phyloP scores from a whole-genome alignment of 129 eudicot species.

The Apium graveolens region DNA sequence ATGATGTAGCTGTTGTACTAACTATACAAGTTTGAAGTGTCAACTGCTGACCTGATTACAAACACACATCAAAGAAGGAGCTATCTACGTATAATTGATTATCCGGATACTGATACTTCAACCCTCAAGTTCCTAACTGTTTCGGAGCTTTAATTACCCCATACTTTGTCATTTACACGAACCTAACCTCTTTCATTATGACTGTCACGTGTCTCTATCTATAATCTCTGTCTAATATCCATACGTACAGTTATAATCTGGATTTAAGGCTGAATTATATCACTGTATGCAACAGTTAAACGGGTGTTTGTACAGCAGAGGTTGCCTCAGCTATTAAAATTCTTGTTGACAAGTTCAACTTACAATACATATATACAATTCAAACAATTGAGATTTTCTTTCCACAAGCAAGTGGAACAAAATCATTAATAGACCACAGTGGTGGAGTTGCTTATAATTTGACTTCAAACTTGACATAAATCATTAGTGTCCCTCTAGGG shows the following conservation, averaged over 20 bases:
- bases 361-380: no score
- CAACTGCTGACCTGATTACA: no score
- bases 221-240: neutral
- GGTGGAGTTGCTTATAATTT: neutral
- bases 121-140: neutral
- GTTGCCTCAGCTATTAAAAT: neutral
- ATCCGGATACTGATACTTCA: neutral
- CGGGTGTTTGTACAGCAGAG: neutral
- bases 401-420: neutral
- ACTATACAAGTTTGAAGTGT: no score
- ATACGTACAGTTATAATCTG: neutral
- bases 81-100: neutral
- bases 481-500: neutral
- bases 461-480: neutral
- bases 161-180: neutral
- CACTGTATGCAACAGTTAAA: neutral
- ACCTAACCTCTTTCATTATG: neutral
- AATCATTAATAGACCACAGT: neutral
- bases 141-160: neutral
- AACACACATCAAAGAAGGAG: neutral
- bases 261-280: neutral
- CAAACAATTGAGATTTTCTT: neutral
- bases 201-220: neutral
- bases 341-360: neutral
- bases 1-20: no score